Base-by-base conservation (phyloP, 2,329 filamentous ascomycete genomes). In the Neocucurbitaria cava region DNA sequence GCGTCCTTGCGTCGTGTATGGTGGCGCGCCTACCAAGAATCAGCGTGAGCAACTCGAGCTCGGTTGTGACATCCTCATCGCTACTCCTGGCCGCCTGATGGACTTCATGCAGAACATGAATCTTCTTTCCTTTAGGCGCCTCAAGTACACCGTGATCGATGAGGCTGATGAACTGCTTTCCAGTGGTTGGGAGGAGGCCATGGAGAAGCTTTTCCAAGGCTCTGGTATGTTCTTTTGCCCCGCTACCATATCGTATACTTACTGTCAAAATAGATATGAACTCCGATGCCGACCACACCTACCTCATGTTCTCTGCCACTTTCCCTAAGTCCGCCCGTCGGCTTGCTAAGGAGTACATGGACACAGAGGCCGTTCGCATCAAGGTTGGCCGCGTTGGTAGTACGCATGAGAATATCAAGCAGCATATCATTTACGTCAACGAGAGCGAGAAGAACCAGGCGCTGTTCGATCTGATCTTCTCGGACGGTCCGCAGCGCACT, bases 131-230 rank as follows among this genome's bases (percentile, higher is more conserved):
- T 81, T 97, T 46, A 82, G 83, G 20, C 90, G 94, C 36, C 83
- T 97, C 56, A 89, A 88, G 77, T 95, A 88, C 48, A 69, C 66
- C 10, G 59, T 69, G 18, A 60, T 99, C 58, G 95, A 98, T 56
- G 95, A 99, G 72, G 95, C 95, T 0, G 95, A 99, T 70, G 94
- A 99, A 79, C 88, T 99, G 82, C 83, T 99, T 0, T 82, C 89
- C 0, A 72, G 81, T 1, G 90, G 93, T 66, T 98, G 95, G 91
- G 84, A 89, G 35, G 82, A 87, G 0, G 87, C 93, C 3, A 83
- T 98, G 56, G 82, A 83, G 39, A 87, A 86, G 67, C 89, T 98
- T 54, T 87, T 98, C 75, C 82, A 82, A 45, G 92, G 92, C 57
- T 90, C 90, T 69, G 91, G 92, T 93, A 84, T 78, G 86, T 79